Evolutionary conservation across 139 green algal genomes (phyloP), one percentile per base, ranked within the genome.

Genomic region (Tetratostichococcus sp.): DNA sequence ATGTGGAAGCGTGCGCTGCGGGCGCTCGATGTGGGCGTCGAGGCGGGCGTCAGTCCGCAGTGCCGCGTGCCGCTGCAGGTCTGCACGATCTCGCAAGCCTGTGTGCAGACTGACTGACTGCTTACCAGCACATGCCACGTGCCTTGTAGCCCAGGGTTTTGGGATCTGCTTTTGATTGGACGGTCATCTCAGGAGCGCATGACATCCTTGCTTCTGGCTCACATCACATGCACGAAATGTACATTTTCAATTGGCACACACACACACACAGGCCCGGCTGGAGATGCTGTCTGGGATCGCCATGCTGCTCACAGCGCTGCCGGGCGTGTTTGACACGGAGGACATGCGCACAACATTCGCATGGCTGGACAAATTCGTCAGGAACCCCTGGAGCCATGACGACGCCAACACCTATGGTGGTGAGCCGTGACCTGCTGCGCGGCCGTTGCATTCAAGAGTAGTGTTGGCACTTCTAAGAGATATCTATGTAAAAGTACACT

Each of bases 351-450:
- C 78, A 21, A 35, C 92, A 32, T 86, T 94, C 28, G 25, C 73
- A 0, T 94, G 92, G 87, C 67, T 95, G 30, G 85, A 93, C 35
- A 79, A 80, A 35, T 85, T 97, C 19, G 86, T 82, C 1, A 73
- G 86, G 8, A 85, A 92, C 72, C 92, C 92, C 0, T 77, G 82
- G 16, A 84, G 82, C 6, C 50, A 83, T 17, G 86, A 90, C 32
- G 92, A 97, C 32, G 67, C 67, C 4, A 66, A 33, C 1, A 33
- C 75, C 22, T 43, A 62, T 23, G 32, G 71, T 66, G 77, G 77
- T 82, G 16, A 77, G 65, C 65, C 26, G 50, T 8, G 11, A 28
- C 50, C 22, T 2, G 11, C 19, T 62, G 50, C 50, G 26, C 11
- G 50, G 11, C 19, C 50, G 17, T n/a, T 62, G 50, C 14, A 28